Conservation (phyloP, 352 stramenopile genomes). For the Globisporangium mamillatum region DNA sequence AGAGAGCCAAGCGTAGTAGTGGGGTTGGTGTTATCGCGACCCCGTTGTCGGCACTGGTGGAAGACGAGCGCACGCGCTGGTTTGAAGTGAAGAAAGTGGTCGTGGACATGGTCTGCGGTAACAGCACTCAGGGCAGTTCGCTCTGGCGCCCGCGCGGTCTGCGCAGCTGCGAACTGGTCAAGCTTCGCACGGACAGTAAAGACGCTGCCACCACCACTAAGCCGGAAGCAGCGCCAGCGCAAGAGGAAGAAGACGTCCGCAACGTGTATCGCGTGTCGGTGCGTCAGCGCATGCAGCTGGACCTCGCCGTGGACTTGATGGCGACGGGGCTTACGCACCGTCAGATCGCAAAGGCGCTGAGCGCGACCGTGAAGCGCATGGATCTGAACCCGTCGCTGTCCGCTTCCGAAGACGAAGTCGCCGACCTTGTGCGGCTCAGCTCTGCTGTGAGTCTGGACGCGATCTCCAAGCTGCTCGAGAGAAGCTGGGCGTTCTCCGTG, state of each 20-base stretch:
- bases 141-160: conserved; percentile 12
- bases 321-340: conserved; percentile 16
- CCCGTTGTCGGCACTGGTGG: background rate
- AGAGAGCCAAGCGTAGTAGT: background rate
- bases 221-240: background rate
- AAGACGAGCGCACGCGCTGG: background rate
- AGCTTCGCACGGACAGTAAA: background rate
- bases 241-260: background rate
- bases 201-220: background rate
- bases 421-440: conserved; percentile 37
- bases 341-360: conserved; percentile 22
- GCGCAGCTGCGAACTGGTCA: conserved; percentile 8
- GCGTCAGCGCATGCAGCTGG: conserved; percentile 20
- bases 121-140: background rate
- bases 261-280: conserved; percentile 21
- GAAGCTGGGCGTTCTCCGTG: conserved; percentile 51
- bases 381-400: conserved; percentile 18
- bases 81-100: conserved; percentile 17
- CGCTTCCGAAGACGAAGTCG: conserved; percentile 16
- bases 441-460: conserved; percentile 36
- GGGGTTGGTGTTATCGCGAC: background rate
- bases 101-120: conserved; percentile 10
- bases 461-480: conserved; percentile 29
- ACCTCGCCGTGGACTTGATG: conserved; percentile 26
- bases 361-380: conserved; percentile 20